A percentile compares a stretch with the other conserved stretches of the same genome.
phyloP scores from a whole-genome alignment of 495 filamentous ascomycete genomes.

The Penicillium dipodomyicola region DNA sequence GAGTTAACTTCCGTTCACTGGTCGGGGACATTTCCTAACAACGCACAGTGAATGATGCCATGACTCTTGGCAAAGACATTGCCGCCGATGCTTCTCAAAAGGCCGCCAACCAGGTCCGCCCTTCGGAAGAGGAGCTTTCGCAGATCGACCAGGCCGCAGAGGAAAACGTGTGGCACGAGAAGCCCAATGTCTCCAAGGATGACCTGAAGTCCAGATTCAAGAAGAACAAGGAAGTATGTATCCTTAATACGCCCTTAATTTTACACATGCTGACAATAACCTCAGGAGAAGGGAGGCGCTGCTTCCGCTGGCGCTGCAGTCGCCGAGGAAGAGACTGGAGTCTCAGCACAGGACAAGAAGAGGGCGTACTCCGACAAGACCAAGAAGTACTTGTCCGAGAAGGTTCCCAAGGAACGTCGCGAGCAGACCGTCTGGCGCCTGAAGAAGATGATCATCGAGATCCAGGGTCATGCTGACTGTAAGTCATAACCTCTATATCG shows the following conservation, averaged over 20 bases:
- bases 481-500: slow-evolving; percentile 24
- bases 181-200: slow-evolving; percentile 71
- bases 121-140: slow-evolving; percentile 69
- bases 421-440: slow-evolving; percentile 89
- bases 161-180: slow-evolving; percentile 92
- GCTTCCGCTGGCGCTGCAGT: slow-evolving; percentile 13
- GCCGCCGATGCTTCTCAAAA: slow-evolving; percentile 85
- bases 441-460: slow-evolving; percentile 97
- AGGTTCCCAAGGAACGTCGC: slow-evolving; percentile 90
- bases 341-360: slow-evolving; percentile 26
- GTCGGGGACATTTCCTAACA: slow-evolving; percentile 24
- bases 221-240: slow-evolving; percentile 57
- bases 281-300: slow-evolving; percentile 21
- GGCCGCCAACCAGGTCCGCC: slow-evolving; percentile 74
- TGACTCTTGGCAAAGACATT: slow-evolving; percentile 78
- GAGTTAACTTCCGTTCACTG: slow-evolving; percentile 36
- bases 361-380: slow-evolving; percentile 45
- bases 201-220: slow-evolving; percentile 66
- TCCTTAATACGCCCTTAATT: neutral
- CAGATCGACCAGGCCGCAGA: slow-evolving; percentile 81
- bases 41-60: slow-evolving; percentile 75
- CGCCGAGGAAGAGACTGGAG: slow-evolving; percentile 16
- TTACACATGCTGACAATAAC: slow-evolving; percentile 10
- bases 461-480: slow-evolving; percentile 91
- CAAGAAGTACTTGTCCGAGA: slow-evolving; percentile 71